Evolutionary conservation across 2,329 filamentous ascomycete genomes (phyloP), one percentile per base, ranked within the genome.

Genomic region (Pseudogymnoascus verrucosus): DNA sequence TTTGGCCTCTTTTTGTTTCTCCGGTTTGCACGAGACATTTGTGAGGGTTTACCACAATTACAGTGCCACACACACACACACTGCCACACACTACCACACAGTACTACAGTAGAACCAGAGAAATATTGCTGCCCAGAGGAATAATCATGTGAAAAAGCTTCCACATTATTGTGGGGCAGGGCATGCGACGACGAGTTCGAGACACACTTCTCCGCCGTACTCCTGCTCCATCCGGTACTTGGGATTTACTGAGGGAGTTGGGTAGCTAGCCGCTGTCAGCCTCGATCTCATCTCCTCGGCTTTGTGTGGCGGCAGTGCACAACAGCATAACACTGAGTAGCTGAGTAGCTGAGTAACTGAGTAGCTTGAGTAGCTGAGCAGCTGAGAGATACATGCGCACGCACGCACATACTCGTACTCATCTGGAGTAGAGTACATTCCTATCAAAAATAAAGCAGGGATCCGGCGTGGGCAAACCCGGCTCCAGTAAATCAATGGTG

Each of bases 91-190:
- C 28, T 6, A 8, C 11, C 28, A 21, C 16, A 21, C 42, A n/a
- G 11, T 23, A n/a, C 44, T 23, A 51, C 47, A 57, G 47, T 12
- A 57, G 47, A 54, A 34, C 26, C 28, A 57, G 28, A 57, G 4
- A 54, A 54, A 31, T 54, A 54, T 31, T 54, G 26, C 47, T 54
- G 14, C 5, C 10, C 10, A n/a, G 21, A 31, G 26, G 47, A 54
- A 54, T 54, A 57, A 57, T 57, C 51, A 57, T 57, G 51, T 57
- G 51, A 57, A 57, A 57, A 57, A 34, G 51, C 51, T 57, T 57
- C 28, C 28, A 21, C 28, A 57, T 57, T 57, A 57, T 57, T 14
- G 51, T 57, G 51, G 51, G 51, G 28, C 51, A 8, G 5, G 51
- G 51, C 51, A 57, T 57, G 51, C 51, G 51, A 57, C 51, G 51